Percentiles rank a stretch among this genome's conserved stretches.
Evolutionary conservation across 208 protist species (phyloP).

Genomic region (Endotrypanum monterogeii): DNA sequence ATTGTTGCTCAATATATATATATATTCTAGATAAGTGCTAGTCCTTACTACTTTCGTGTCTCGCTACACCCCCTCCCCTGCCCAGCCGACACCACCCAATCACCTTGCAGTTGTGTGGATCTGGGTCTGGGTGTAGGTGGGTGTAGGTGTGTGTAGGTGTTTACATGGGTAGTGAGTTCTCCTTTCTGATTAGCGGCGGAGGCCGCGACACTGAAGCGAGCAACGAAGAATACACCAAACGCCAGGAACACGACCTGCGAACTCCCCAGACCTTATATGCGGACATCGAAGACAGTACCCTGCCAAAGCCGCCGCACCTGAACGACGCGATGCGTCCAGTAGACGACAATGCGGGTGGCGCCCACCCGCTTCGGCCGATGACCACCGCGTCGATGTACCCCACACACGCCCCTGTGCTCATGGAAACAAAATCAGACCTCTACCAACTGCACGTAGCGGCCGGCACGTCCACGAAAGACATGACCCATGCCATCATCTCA

Average conservation of each 20-base stretch:
- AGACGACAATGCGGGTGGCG: neutral
- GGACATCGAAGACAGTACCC: neutral
- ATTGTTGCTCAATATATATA: no score
- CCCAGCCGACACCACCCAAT: no score
- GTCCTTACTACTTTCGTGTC: no score
- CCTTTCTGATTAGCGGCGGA: neutral
- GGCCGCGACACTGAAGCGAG: slow-evolving; percentile 1
- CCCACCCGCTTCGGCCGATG: neutral
- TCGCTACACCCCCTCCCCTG: no score
- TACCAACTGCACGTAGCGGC: no score
- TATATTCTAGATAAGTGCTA: no score
- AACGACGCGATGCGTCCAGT: neutral
- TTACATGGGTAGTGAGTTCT: slow-evolving; percentile 5
- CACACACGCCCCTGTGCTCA: neutral
- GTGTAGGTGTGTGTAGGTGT: no score
- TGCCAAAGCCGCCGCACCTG: neutral
- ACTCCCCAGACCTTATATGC: neutral
- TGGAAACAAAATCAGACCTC: neutral
- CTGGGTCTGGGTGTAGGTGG: no score
- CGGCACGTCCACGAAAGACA: neutral
- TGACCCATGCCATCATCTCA: neutral
- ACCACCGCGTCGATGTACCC: slow-evolving; percentile 1
- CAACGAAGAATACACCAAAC: neutral
- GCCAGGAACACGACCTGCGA: neutral
- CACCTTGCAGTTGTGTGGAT: no score